phyloP scores from a whole-genome alignment of 139 green algal genomes.

The Volvox africanus region DNA sequence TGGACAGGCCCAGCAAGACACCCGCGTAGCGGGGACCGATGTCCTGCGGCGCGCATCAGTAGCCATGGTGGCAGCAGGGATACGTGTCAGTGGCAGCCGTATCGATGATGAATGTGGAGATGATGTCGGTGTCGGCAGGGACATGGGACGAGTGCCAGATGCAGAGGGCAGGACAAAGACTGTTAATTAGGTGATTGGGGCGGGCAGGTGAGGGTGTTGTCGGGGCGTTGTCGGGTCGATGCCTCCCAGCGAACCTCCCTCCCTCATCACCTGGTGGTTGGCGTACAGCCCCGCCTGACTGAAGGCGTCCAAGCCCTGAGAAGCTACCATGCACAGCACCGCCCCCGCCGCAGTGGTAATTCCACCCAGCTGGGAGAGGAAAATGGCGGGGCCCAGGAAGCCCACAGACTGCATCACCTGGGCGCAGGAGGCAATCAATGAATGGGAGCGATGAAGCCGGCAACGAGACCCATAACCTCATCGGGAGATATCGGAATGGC shows the following conservation, averaged over 20 bases:
- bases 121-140: not conserved
- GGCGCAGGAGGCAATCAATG: no score
- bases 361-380: conserved; percentile 86
- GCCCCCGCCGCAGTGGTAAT: conserved; percentile 75
- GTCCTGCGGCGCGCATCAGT: conserved; percentile 62
- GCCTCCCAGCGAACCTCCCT: not conserved
- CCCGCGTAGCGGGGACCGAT: conserved; percentile 94
- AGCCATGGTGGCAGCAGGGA: not conserved
- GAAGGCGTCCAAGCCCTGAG: conserved; percentile 94
- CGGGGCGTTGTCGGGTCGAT: no score
- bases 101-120: not conserved
- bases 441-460: no score
- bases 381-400: conserved; percentile 96
- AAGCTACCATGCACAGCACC: conserved; percentile 95
- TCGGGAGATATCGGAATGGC: no score
- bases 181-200: no score
- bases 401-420: conserved; percentile 92
- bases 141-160: no score
- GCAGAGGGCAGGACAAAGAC: no score
- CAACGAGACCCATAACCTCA: no score
- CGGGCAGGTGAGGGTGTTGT: no score
- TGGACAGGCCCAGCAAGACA: conserved; percentile 96
- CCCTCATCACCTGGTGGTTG: conserved; percentile 87
- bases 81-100: no score
- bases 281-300: conserved; percentile 96